Evolutionary conservation across 352 stramenopile species (phyloP).

Genomic region (Phytophthora cryptogea): DNA sequence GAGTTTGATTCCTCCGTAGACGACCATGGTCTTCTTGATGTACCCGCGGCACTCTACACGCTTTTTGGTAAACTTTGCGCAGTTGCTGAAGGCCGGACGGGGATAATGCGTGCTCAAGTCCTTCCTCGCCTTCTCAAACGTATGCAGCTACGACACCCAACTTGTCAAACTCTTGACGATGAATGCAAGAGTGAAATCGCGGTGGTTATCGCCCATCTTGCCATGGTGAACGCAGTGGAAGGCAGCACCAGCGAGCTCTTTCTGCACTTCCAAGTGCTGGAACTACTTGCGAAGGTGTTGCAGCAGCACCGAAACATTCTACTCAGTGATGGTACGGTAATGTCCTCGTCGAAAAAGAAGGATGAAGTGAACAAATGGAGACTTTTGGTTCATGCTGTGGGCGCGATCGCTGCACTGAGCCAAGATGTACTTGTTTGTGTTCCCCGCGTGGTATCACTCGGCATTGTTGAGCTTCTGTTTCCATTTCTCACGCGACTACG

Average conservation of each 20-base stretch:
- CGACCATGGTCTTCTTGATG: constrained; percentile 49
- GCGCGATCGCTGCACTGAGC: constrained; percentile 59
- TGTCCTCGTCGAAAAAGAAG: constrained; percentile 24
- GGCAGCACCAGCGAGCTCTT: constrained; percentile 76
- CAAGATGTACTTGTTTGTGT: constrained; percentile 70
- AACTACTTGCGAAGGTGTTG: constrained; percentile 44
- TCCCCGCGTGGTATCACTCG: constrained; percentile 48
- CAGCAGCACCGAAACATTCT: constrained; percentile 21
- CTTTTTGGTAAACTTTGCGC: constrained; percentile 67
- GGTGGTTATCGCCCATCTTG: constrained; percentile 50
- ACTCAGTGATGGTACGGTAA: not conserved
- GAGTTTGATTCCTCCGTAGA: constrained; percentile 44
- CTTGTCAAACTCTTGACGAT: constrained; percentile 31
- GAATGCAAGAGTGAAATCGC: constrained; percentile 74
- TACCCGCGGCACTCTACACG: constrained; percentile 67
- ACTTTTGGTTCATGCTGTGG: constrained; percentile 48
- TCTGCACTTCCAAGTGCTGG: constrained; percentile 64
- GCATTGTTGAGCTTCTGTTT: constrained; percentile 43
- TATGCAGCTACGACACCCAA: constrained; percentile 47
- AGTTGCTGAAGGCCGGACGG: constrained; percentile 56
- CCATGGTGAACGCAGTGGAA: constrained; percentile 59
- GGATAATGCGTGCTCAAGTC: constrained; percentile 64
- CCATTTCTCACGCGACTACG: constrained; percentile 32
- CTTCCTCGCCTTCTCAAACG: constrained; percentile 75
- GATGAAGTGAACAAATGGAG: constrained; percentile 39